phyloP scores from a whole-genome alignment of 306 rosid genomes.

The Gastrolobium villosum region DNA sequence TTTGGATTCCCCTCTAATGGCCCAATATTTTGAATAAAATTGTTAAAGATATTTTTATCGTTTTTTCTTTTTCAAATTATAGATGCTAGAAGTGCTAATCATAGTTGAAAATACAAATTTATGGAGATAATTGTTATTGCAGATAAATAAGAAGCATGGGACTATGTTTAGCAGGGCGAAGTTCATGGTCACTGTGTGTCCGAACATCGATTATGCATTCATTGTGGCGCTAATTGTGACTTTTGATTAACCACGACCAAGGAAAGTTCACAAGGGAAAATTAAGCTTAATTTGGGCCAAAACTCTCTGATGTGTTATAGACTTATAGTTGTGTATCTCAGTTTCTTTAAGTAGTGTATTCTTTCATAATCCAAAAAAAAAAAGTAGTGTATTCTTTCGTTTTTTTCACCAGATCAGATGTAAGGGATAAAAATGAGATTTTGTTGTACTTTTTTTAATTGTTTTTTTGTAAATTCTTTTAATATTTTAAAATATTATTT shows the following conservation, averaged over 20 bases:
- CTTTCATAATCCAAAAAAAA: no score
- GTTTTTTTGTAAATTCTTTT: background rate
- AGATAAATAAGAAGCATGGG: constrained; percentile 54
- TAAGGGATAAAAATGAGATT: background rate
- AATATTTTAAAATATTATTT: background rate
- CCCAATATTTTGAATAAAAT: background rate
- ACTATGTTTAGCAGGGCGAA: constrained; percentile 46
- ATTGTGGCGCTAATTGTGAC: constrained; percentile 53
- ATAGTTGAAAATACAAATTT: background rate
- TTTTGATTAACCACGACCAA: constrained; percentile 24
- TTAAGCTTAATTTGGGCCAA: background rate
- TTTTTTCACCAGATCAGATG: background rate
- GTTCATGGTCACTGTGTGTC: constrained; percentile 50
- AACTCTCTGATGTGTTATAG: background rate
- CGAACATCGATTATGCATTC: constrained; percentile 60
- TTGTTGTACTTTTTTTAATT: background rate
- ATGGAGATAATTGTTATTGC: constrained; percentile 9
- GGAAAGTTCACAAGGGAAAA: background rate
- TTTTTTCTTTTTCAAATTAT: background rate
- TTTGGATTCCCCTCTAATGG: no score
- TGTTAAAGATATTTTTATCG: background rate
- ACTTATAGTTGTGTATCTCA: background rate
- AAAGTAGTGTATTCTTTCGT: background rate
- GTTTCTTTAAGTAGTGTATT: background rate
- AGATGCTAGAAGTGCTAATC: background rate